Conservation (phyloP, 164 flowering plant species). For the Protea cynaroides region DNA sequence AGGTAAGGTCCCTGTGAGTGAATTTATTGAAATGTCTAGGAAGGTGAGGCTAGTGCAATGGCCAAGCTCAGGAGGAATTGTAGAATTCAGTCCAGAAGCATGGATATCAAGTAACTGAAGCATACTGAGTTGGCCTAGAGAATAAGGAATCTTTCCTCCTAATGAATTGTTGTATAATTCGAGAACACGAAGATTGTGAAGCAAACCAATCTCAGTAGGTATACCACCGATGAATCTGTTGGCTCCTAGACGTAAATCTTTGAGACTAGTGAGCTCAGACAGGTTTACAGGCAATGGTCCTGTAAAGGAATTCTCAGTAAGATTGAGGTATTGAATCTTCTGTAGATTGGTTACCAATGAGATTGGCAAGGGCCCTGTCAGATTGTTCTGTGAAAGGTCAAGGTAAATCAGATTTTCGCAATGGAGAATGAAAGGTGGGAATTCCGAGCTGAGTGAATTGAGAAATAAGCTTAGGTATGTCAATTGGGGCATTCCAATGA, state of each 20-base stretch:
- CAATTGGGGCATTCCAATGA: constrained; percentile 24
- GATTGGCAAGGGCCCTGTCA: constrained; percentile 28
- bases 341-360: constrained; percentile 9
- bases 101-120: not conserved
- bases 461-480: constrained; percentile 22
- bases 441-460: constrained; percentile 18
- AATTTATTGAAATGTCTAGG: not conserved
- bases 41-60: not conserved
- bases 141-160: not conserved
- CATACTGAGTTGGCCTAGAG: not conserved
- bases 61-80: constrained; percentile 2
- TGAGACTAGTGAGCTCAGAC: constrained; percentile 19
- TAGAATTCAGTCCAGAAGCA: not conserved
- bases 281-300: constrained; percentile 23
- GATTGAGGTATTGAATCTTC: constrained; percentile 27
- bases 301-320: constrained; percentile 25
- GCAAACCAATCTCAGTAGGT: constrained; percentile 27
- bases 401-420: constrained; percentile 30
- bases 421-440: constrained; percentile 30
- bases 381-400: constrained; percentile 28
- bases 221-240: constrained; percentile 24
- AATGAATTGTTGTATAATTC: not conserved
- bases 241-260: constrained; percentile 13
- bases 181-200: constrained; percentile 16
- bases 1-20: not conserved